These are phyloP conservation scores for Aspergillus bridgeri DNA, from an alignment of 495 filamentous ascomycete species.

Conservation along the genomic window DNA sequence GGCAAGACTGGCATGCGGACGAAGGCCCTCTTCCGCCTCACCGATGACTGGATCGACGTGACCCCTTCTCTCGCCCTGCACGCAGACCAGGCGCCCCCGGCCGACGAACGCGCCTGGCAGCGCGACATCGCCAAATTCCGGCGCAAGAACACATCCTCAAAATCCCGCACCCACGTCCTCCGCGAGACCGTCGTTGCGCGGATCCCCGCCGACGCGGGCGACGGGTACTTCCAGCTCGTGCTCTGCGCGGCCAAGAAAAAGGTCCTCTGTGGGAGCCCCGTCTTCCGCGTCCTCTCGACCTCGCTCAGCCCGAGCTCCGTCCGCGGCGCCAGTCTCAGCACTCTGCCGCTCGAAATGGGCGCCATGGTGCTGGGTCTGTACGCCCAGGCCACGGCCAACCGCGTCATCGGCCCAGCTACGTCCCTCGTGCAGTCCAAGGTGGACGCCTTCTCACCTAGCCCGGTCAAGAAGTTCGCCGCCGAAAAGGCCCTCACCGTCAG, in stretches of 20 bases:
- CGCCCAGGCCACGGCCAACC: constrained; percentile 45
- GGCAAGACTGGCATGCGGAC: constrained; percentile 66
- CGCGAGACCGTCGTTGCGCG: constrained; percentile 61
- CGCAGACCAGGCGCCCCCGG: constrained; percentile 40
- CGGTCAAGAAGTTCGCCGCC: constrained; percentile 39
- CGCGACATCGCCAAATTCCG: constrained; percentile 58
- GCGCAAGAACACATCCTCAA: constrained; percentile 42
- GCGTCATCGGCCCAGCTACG: constrained; percentile 46
- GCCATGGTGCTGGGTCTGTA: constrained; percentile 54
- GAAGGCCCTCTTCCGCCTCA: constrained; percentile 54
- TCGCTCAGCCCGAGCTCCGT: constrained; percentile 55
- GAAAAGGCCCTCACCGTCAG: constrained; percentile 38
- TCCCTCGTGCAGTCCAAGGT: constrained; percentile 38
- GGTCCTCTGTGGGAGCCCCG: constrained; percentile 58
- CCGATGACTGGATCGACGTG: constrained; percentile 60
- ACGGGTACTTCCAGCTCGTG: constrained; percentile 65
- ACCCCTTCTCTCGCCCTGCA: constrained; percentile 51
- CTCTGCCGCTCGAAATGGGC: constrained; percentile 61
- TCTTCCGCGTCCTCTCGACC: constrained; percentile 61
- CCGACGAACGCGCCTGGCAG: constrained; percentile 62
- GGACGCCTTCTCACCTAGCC: constrained; percentile 32
- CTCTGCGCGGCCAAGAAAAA: constrained; percentile 56
- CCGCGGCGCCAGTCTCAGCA: constrained; percentile 60
- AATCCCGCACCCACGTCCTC: constrained; percentile 44
- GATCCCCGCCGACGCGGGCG: constrained; percentile 57